phyloP scores from a whole-genome alignment of 257 asterid species.

The Solanum paucissectum region DNA sequence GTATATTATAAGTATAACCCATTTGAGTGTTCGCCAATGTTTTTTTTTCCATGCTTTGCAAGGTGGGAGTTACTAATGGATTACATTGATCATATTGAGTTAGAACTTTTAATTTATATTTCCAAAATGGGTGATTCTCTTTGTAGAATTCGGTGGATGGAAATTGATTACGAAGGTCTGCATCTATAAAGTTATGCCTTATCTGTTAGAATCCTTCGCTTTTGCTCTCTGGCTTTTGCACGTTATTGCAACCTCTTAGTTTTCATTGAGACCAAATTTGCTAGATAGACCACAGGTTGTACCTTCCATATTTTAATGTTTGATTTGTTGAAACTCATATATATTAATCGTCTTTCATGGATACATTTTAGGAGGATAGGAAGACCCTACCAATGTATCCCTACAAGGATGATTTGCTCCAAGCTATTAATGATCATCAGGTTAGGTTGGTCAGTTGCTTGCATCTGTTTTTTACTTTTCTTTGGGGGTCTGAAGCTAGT shows the following conservation, averaged over 20 bases:
- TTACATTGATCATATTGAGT: not conserved
- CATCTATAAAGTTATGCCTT: not conserved
- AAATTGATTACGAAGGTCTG: not conserved
- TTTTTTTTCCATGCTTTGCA: not conserved
- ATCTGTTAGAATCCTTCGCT: not conserved
- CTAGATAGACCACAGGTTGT: not conserved
- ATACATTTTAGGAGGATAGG: constrained; percentile 50
- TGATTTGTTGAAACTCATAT: not conserved
- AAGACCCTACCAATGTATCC: constrained; percentile 75
- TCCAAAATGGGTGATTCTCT: not conserved
- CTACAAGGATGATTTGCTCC: constrained; percentile 65
- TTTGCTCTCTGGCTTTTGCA: not conserved
- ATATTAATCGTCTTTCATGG: not conserved
- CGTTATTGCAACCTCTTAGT: not conserved
- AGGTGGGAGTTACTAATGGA: not conserved
- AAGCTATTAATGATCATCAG: constrained; percentile 74
- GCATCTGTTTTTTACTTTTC: constrained; percentile 1
- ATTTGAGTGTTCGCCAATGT: not conserved
- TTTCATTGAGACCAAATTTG: not conserved
- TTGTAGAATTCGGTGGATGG: not conserved
- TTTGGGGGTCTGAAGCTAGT: not conserved
- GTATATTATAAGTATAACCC: not conserved
- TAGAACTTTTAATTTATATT: not conserved
- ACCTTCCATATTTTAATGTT: not conserved
- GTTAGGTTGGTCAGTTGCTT: constrained; percentile 16